Evolutionary conservation across 306 rosid genomes (phyloP), one percentile per base, ranked within the genome.

Genomic region (Quercus suber): DNA sequence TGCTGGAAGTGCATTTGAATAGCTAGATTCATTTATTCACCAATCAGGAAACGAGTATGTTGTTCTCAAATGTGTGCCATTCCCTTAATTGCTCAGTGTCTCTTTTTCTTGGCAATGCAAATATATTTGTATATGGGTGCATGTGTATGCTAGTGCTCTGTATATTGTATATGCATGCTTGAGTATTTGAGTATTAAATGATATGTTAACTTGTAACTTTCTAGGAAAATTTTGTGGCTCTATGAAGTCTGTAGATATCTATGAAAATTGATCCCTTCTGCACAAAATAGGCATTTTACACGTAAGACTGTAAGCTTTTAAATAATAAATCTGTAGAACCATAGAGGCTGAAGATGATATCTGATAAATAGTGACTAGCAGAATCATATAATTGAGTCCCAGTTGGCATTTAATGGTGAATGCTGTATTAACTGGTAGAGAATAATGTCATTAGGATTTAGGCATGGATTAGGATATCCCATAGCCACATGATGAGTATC

Each of bases 1-100:
- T 65, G 43, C 93, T 1, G 99, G 99, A 86, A 12, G 92, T 41
- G 98, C 99, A 64, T 84, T 96, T 73, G 86, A 96, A 18, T 98
- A 96, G 88, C 92, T 96, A 45, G 59, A 81, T 60, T 3, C 90
- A 79, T 96, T 91, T 85, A 78, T 86, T 45, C 86, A 91, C 69
- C 90, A 89, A 81, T 81, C 99, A 76, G 89, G 96, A 81, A 77
- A 82, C 55, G 6, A 91, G 98, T 90, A 90, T 49, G 97, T 79
- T 69, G 69, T 73, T 70, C 63, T 63, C 28, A n/a, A 53, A 30
- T 7, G 23, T 14, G 55, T 9, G 17, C 33, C 15, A 11, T 23
- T 71, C 75, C 25, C 41, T 27, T 69, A 15, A 25, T 23, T 51
- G 35, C 14, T 71, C 41, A 71, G 35, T 49, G 31, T 71, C 13